A percentile compares a stretch with the other conserved stretches of the same genome.
These are phyloP conservation scores for Sisymbrium irio DNA, from an alignment of 345 rosid species.

Conservation along the genomic window DNA sequence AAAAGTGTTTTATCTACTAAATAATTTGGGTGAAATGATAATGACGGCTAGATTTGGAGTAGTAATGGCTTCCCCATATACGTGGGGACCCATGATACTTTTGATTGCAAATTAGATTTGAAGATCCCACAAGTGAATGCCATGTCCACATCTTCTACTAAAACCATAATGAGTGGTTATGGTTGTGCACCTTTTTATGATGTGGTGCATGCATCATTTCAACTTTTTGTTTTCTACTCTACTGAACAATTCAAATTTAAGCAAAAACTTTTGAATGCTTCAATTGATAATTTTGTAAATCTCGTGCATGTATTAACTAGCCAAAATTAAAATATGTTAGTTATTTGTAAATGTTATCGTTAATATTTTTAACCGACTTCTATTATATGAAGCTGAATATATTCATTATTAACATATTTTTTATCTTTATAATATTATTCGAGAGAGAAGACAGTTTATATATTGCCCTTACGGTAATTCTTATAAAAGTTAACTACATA, in stretches of 20 bases:
- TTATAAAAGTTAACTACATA: no score
- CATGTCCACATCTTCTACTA: slow-evolving; percentile 36
- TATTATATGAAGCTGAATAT: no score
- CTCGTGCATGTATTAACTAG: not conserved
- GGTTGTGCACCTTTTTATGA: slow-evolving; percentile 17
- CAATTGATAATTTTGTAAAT: not conserved
- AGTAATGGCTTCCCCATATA: slow-evolving; percentile 2
- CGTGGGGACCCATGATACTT: slow-evolving; percentile 36
- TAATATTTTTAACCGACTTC: no score
- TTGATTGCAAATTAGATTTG: slow-evolving; percentile 48
- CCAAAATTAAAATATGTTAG: not conserved
- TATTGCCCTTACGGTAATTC: no score
- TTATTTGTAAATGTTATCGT: not conserved
- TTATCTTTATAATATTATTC: no score
- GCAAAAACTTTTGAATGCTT: not conserved
- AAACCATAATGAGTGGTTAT: slow-evolving; percentile 23
- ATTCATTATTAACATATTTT: no score
- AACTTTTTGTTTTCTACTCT: not conserved
- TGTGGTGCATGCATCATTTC: slow-evolving; percentile 31
- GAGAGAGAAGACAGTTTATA: no score
- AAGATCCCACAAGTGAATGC: slow-evolving; percentile 38
- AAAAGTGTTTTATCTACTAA: not conserved
- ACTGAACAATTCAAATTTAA: not conserved
- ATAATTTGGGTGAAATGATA: slow-evolving; percentile 4
- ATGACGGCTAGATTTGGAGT: slow-evolving; percentile 6